Conservation (phyloP, 768 basidiomycete species). For the Leccinum arenicola region DNA sequence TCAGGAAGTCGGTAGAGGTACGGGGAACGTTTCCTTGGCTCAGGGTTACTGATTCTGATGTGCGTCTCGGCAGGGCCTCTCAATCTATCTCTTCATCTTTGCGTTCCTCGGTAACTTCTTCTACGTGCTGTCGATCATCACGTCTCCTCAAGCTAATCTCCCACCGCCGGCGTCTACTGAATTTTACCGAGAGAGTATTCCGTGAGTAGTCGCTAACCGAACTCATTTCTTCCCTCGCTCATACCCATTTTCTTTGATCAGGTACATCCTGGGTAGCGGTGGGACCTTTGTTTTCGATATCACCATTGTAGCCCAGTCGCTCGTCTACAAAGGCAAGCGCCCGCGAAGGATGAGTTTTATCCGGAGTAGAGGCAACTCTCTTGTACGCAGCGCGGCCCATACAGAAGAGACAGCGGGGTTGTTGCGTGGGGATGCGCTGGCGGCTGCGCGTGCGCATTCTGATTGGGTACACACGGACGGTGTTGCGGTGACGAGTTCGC, state of each 20-base stretch:
- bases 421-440: conserved; percentile 40
- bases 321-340: conserved; percentile 62
- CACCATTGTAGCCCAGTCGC: conserved; percentile 83
- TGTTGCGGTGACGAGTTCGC: conserved; percentile 26
- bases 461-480: conserved; percentile 23
- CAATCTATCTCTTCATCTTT: conserved; percentile 89
- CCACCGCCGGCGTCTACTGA: conserved; percentile 59
- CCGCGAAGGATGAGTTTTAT: conserved; percentile 30
- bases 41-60: conserved; percentile 9
- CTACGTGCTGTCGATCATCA: conserved; percentile 88
- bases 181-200: conserved; percentile 79
- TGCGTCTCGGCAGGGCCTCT: conserved; percentile 64
- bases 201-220: conserved; percentile 49
- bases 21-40: background rate
- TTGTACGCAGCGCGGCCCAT: conserved; percentile 25
- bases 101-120: conserved; percentile 94
- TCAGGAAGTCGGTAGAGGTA: conserved; percentile 87
- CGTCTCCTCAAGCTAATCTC: conserved; percentile 59
- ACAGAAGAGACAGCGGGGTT: conserved; percentile 52
- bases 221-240: background rate
- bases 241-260: conserved; percentile 24
- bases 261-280: conserved; percentile 87
- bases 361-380: conserved; percentile 27
- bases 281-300: conserved; percentile 94
- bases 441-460: conserved; percentile 27